Base-by-base conservation (phyloP, 2,329 filamentous ascomycete genomes). In the Coniochaeta sp. region DNA sequence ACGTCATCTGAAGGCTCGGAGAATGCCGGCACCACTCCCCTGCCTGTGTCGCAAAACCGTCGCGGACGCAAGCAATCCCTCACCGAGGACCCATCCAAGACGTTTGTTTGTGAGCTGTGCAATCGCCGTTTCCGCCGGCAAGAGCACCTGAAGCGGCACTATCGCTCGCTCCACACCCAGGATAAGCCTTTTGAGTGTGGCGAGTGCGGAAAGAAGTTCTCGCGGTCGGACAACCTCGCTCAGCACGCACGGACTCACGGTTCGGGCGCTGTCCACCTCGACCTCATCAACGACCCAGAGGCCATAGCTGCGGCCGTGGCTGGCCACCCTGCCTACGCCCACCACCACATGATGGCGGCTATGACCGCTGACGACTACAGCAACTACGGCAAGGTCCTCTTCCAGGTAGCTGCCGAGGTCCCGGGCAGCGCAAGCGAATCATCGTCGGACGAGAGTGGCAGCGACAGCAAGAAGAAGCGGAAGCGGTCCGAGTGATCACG, bases 141-240 rank as follows among this genome's bases (percentile, higher is more conserved):
- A 77, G 95, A 99, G 76, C 95, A 99, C 72, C 86, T 99, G 62
- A 99, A 99, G 87, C 90, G 95, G 64, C 95, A 99, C 81, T 96
- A 96, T 82, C 89, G 95, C 68, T 98, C 95, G 61, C 91, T 99
- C 56, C 95, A 99, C 82, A 99, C 95, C 1, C 89, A 96, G 72
- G 95, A 98, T 74, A 99, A 98, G 87, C 95, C 95, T 6, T 99
- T 98, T 70, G 91, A 96, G 79, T 99, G 95, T 82, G 85, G 87
- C 66, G 93, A 99, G 79, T 99, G 95, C 71, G 93, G 95, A 69
- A 99, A 99, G 89, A 97, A 96, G 81, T 99, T 98, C 79, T 98
- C 93, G 22, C 89, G 95, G 69, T 96, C 91, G 68, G 95, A 99
- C 78, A 99, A 99, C 81, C 85, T 99, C 17, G 90, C 92, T 26